Percentiles rank a stretch among this genome's conserved stretches.
Evolutionary conservation across 768 basidiomycete species (phyloP).

Genomic region (Tricholoma flavovirens): DNA sequence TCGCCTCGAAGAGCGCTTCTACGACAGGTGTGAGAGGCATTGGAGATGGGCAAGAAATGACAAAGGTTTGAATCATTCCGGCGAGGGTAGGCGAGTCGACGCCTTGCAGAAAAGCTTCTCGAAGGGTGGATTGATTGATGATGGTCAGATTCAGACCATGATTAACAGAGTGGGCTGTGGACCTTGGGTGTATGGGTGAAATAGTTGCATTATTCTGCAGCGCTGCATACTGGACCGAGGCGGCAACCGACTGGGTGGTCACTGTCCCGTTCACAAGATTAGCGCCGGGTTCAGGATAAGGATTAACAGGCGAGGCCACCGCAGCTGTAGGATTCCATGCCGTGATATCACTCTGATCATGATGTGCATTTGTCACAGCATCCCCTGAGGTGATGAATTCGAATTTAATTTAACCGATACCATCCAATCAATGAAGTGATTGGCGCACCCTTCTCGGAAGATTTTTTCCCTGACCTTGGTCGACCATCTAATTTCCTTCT

Average conservation of each 20-base stretch:
- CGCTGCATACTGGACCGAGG: conserved; percentile 37
- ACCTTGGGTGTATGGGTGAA: conserved; percentile 15
- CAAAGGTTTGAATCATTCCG: conserved; percentile 48
- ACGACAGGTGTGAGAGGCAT: conserved; percentile 47
- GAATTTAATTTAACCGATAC: background rate
- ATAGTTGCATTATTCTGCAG: conserved; percentile 31
- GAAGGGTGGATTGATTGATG: conserved; percentile 28
- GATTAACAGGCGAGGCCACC: conserved; percentile 27
- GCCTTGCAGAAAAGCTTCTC: conserved; percentile 43
- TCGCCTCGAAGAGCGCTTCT: conserved; percentile 50
- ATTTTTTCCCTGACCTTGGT: conserved; percentile 45
- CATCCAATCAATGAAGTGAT: background rate
- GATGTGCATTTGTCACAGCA: conserved; percentile 13
- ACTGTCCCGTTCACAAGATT: conserved; percentile 31
- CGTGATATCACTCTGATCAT: conserved; percentile 20
- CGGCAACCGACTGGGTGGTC: conserved; percentile 25
- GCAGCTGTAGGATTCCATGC: conserved; percentile 30
- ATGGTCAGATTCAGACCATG: conserved; percentile 22
- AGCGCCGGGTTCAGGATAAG: conserved; percentile 34
- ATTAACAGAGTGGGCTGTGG: conserved; percentile 14
- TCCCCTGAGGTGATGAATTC: background rate
- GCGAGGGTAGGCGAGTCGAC: conserved; percentile 45
- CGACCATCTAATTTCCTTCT: conserved; percentile 53
- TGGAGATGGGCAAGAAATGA: conserved; percentile 40
- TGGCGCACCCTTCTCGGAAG: conserved; percentile 42